A percentile compares a stretch with the other conserved stretches of the same genome.
Evolutionary conservation across 306 rosid genomes (phyloP).

Genomic region (Cucumis melo): DNA sequence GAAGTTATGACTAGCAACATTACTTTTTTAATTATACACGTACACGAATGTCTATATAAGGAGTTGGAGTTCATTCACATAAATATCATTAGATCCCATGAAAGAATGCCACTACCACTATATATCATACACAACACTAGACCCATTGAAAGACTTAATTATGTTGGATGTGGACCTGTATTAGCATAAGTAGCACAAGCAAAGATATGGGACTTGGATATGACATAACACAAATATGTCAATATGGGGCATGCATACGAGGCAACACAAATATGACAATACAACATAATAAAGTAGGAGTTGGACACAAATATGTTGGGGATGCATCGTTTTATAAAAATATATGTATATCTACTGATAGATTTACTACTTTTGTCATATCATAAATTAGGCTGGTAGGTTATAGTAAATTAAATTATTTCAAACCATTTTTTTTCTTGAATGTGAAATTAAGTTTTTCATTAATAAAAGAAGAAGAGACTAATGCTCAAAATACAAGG

Average conservation of each 20-base stretch:
- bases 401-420: too few relatives aligned
- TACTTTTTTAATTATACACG: not conserved
- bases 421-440: too few relatives aligned
- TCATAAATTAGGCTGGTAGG: too few relatives aligned
- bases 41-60: not conserved
- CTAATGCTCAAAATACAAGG: too few relatives aligned
- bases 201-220: not conserved
- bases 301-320: not conserved
- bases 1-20: not conserved
- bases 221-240: not conserved
- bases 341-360: not conserved
- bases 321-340: not conserved
- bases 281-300: not conserved
- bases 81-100: not conserved
- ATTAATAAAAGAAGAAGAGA: too few relatives aligned
- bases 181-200: not conserved
- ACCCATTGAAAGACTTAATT: not conserved
- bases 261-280: not conserved
- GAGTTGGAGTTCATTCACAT: not conserved
- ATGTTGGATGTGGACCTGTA: not conserved
- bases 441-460: too few relatives aligned
- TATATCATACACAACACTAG: not conserved
- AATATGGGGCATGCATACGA: not conserved
- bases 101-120: not conserved
- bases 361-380: not conserved